These are phyloP conservation scores for Talaromyces funiculosus DNA, from an alignment of 2,329 filamentous ascomycete genomes.

Conservation along the genomic window DNA sequence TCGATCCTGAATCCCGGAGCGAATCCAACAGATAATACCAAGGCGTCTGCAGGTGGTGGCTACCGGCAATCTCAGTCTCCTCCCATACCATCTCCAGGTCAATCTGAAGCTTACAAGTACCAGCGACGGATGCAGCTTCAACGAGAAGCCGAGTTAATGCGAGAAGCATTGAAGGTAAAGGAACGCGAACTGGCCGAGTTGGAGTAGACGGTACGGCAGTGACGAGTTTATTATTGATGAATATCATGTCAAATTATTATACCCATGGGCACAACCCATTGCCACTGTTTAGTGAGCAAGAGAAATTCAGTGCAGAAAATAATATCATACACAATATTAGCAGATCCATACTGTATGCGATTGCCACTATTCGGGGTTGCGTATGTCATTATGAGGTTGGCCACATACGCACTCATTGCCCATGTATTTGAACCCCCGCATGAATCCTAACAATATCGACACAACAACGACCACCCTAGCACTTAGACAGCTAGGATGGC, in stretches of 20 bases:
- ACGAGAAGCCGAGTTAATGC: constrained; percentile 70
- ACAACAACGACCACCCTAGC: background rate
- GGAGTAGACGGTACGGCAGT: constrained; percentile 17
- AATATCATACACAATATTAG: background rate
- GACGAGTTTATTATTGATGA: background rate
- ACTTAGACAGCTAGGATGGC: background rate
- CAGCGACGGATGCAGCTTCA: constrained; percentile 62
- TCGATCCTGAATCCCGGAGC: constrained; percentile 61
- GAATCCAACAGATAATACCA: constrained; percentile 21
- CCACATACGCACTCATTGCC: background rate
- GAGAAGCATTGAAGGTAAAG: constrained; percentile 65
- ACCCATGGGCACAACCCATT: background rate
- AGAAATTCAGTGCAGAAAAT: background rate
- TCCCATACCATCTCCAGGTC: constrained; percentile 24
- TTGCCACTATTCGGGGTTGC: background rate
- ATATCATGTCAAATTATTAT: background rate
- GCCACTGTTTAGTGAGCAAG: background rate
- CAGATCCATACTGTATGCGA: background rate
- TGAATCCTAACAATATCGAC: background rate
- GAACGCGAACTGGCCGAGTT: constrained; percentile 64
- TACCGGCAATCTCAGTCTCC: constrained; percentile 24
- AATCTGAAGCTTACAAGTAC: constrained; percentile 46
- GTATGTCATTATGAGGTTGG: background rate
- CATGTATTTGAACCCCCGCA: background rate
- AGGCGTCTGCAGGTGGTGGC: background rate